Evolutionary conservation across 2,329 filamentous ascomycete species (phyloP).

Genomic region (Penicillium olsonii): DNA sequence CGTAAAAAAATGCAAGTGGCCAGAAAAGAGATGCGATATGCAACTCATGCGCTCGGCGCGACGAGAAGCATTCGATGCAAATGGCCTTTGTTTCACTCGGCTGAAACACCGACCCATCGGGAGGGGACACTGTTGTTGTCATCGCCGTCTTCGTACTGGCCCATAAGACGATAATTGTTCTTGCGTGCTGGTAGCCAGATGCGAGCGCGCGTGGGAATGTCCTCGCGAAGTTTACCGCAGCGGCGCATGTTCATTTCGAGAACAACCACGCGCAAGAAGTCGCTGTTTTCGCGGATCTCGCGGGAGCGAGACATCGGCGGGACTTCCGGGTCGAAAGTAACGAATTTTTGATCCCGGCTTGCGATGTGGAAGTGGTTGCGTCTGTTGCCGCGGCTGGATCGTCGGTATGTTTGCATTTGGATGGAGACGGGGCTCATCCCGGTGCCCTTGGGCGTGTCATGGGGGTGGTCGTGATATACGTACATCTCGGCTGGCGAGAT

Average conservation of each 20-base stretch:
- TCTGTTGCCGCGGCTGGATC: conserved; percentile 30
- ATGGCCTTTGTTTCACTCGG: conserved; percentile 4
- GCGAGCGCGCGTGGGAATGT: conserved; percentile 55
- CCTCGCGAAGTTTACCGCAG: conserved; percentile 61
- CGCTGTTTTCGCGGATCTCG: conserved; percentile 64
- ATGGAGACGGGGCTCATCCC: conserved; percentile 55
- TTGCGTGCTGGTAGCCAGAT: conserved; percentile 63
- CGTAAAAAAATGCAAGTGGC: conserved; percentile 17
- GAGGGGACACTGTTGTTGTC: conserved; percentile 22
- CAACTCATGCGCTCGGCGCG: conserved; percentile 16
- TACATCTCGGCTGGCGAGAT: conserved; percentile 49
- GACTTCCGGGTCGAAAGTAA: conserved; percentile 34
- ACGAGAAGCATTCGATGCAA: neutral
- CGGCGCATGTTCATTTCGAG: conserved; percentile 70
- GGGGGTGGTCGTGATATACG: conserved; percentile 44
- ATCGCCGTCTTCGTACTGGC: conserved; percentile 25
- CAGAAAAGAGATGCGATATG: neutral
- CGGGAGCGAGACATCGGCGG: conserved; percentile 55
- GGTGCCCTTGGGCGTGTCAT: conserved; percentile 31
- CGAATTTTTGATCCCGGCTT: conserved; percentile 38
- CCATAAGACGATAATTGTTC: conserved; percentile 21
- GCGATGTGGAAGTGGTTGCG: conserved; percentile 41
- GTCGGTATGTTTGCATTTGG: conserved; percentile 63
- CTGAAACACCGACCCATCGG: conserved; percentile 27
- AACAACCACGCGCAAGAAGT: conserved; percentile 65